Conservation (phyloP, 345 rosid species). For the Salix purpurea region DNA sequence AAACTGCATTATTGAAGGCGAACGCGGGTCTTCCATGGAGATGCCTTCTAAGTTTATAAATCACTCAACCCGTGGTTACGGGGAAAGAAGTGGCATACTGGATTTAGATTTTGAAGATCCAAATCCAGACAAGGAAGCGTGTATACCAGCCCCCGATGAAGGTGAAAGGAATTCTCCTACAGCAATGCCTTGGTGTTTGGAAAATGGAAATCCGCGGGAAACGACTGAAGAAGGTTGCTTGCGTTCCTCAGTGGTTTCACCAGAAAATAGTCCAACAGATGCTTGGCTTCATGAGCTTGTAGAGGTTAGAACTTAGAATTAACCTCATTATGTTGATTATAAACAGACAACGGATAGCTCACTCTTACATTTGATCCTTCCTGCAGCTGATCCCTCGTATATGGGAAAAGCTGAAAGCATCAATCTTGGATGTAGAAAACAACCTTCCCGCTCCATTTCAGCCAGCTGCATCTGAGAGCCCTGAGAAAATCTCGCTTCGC, state of each 20-base stretch:
- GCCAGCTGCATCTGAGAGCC: background rate
- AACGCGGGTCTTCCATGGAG: background rate
- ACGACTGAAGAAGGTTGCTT: background rate
- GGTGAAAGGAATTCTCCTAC: background rate
- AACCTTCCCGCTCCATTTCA: background rate
- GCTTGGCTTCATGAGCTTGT: background rate
- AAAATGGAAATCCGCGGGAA: background rate
- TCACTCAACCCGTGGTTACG: background rate
- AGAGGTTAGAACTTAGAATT: background rate
- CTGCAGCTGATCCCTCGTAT: background rate
- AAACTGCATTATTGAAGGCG: background rate
- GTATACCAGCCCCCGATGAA: background rate
- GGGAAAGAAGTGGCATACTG: background rate
- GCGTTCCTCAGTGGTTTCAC: background rate
- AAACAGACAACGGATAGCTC: background rate
- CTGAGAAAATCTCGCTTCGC: background rate
- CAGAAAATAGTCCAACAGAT: background rate
- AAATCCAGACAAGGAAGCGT: background rate
- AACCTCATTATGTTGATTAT: background rate
- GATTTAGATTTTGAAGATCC: background rate
- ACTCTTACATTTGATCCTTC: background rate
- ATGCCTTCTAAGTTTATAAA: background rate
- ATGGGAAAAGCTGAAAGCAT: background rate
- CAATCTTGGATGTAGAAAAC: background rate
- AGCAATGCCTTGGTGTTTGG: background rate